Base-by-base conservation (phyloP, 371 early-diverging fungal species). In the Lichtheimia corymbifera region DNA sequence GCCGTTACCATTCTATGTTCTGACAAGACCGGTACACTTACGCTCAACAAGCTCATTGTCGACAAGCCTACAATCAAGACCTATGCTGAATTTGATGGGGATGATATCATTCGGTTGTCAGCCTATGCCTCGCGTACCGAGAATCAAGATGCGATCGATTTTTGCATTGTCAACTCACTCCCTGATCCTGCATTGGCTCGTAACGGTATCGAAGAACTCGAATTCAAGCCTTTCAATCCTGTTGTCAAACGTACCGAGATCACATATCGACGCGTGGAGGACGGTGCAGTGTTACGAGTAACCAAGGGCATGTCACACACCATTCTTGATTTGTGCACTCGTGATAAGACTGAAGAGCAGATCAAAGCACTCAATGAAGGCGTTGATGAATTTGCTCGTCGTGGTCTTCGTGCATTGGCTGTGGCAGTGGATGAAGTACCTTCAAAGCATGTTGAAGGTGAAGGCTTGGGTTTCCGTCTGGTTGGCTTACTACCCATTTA, bases 21-120 rank as follows among this genome's bases (percentile, higher is more conserved):
- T 17, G 97, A 96, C 79, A 97, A 97, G 86, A 97, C 98, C 12
- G 98, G 98, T 56, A 97, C 97, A 18, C 81, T 97, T 60, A 97
- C 97, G 45, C 87, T 93, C 55, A 96, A 95, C 86, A 90, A 93
- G 79, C 88, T 96, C 77, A 86, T 82, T 67, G 89, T 94, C 50
- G 83, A 83, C 64, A 70, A 78, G 59, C 76, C 83, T 50, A 77
- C 85, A 57, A 76, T 88, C 74, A 85, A 84, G 74, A 65, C 71
- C 64, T 88, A 88, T 58, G 72, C 83, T 14, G 79, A 78, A 13
- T 67, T 74, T 44, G 65, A 64, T 55, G 74, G 66, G 22, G 88
- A 90, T 42, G 82, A 85, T 30, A 72, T 90, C 55, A 52, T 90
- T 54, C 77, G 74, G 24, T 72, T 76, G 47, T 85, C 90, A 58